phyloP scores from a whole-genome alignment of 2,329 filamentous ascomycete species.

The Sarocladium oryzae region DNA sequence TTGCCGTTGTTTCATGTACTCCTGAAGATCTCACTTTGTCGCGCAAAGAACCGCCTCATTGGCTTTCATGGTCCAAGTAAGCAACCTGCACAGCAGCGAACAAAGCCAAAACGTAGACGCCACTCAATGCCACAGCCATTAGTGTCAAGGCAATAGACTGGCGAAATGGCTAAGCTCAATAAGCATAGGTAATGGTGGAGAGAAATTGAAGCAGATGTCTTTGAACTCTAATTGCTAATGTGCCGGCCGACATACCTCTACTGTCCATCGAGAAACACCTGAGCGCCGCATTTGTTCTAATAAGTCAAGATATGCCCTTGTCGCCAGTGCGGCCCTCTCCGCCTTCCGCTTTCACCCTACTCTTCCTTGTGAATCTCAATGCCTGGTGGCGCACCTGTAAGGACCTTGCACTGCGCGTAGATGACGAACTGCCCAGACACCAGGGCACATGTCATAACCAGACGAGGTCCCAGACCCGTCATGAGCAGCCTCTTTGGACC shows the following conservation, averaged over 20 bases:
- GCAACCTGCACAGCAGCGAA: no score
- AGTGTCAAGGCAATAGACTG: no score
- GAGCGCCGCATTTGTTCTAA: not conserved
- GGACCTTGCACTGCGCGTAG: slow-evolving; percentile 47
- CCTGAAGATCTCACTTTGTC: slow-evolving; percentile 1
- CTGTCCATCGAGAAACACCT: not conserved
- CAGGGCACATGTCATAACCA: slow-evolving; percentile 47
- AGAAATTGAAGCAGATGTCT: not conserved
- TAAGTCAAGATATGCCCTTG: not conserved
- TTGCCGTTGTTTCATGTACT: not conserved
- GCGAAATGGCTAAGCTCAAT: not conserved
- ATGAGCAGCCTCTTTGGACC: slow-evolving; percentile 41
- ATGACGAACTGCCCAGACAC: slow-evolving; percentile 50
- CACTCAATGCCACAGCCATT: no score
- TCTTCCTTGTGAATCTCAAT: slow-evolving; percentile 48
- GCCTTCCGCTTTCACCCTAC: not conserved
- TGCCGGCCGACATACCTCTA: not conserved
- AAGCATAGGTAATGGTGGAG: not conserved
- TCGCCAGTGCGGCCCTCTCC: not conserved
- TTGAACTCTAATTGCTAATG: slow-evolving; percentile 3
- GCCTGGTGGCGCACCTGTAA: slow-evolving; percentile 43
- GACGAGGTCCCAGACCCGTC: slow-evolving; percentile 41
- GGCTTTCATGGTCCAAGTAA: no score
- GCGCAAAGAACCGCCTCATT: no score
- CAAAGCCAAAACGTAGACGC: no score